These are phyloP conservation scores for Piper betle DNA, from an alignment of 164 flowering plant species.

Conservation along the genomic window DNA sequence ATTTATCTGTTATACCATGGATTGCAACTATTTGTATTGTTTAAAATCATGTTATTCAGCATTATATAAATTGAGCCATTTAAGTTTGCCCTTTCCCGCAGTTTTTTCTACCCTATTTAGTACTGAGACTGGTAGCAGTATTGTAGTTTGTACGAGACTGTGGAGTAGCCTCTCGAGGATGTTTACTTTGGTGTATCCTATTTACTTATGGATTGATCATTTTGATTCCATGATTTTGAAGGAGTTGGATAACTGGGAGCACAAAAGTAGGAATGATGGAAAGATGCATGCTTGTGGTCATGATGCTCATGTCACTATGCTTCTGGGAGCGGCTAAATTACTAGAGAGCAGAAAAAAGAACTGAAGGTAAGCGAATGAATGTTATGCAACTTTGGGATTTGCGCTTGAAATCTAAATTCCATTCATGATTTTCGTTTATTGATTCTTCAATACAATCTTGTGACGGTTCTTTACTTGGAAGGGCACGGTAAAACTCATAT, in stretches of 20 bases:
- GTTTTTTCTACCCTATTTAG: no score
- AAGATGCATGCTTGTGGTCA: conserved; percentile 34
- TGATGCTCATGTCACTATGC: conserved; percentile 27
- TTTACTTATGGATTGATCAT: neutral
- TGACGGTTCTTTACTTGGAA: conserved; percentile 7
- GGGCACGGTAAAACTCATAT: conserved; percentile 82
- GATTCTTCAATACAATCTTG: neutral
- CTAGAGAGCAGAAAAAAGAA: conserved; percentile 32
- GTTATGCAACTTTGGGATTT: neutral
- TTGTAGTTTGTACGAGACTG: no score
- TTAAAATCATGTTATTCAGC: no score
- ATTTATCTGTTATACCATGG: no score
- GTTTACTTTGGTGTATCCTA: no score
- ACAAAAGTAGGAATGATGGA: conserved; percentile 20
- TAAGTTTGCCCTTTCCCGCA: no score
- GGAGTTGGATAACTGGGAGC: conserved; percentile 55
- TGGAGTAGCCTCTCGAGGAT: no score
- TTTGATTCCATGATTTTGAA: conserved; percentile 5
- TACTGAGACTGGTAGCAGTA: no score
- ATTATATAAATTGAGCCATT: no score
- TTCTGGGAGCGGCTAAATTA: conserved; percentile 49
- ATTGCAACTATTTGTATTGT: no score
- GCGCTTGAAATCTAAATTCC: neutral
- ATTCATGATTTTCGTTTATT: neutral
- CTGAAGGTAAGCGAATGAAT: conserved; percentile 16